phyloP scores from a whole-genome alignment of 202 grass and related monocot species.

The Panicum virgatum region DNA sequence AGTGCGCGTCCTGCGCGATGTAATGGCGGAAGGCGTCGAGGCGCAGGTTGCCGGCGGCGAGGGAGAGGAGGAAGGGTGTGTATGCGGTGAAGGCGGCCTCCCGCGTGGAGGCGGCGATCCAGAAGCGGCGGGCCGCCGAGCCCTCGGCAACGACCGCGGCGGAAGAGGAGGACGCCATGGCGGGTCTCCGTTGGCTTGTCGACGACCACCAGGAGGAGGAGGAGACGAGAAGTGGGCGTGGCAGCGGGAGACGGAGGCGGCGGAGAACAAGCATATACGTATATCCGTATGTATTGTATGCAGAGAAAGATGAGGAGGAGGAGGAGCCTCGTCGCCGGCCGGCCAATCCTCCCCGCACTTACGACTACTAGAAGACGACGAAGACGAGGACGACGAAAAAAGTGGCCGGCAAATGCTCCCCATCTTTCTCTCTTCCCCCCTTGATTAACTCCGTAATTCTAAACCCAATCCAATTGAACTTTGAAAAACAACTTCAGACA shows the following conservation, averaged over 20 bases:
- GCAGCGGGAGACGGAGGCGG: conserved; percentile 19
- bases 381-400: not conserved
- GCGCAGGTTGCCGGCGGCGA: conserved; percentile 66
- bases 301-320: not conserved
- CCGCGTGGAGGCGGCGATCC: conserved; percentile 67
- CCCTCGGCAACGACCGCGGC: conserved; percentile 63
- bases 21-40: conserved; percentile 76
- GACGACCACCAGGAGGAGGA: not conserved
- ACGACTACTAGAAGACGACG: not conserved
- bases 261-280: conserved; percentile 29
- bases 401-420: not conserved
- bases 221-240: conserved; percentile 6
- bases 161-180: conserved; percentile 45
- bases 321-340: conserved; percentile 22
- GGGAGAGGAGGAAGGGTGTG: conserved; percentile 81
- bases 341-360: not conserved
- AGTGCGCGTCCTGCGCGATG: conserved; percentile 81
- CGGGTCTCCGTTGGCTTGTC: not conserved
- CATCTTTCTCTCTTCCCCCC: not conserved
- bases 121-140: conserved; percentile 78
- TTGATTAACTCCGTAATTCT: not conserved
- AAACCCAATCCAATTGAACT: not conserved
- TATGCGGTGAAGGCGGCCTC: conserved; percentile 76
- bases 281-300: not conserved
- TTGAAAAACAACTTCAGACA: no score